A percentile compares a stretch with the other conserved stretches of the same genome.
Evolutionary conservation across 495 filamentous ascomycete genomes (phyloP).

Genomic region (Xylaria flabelliformis): DNA sequence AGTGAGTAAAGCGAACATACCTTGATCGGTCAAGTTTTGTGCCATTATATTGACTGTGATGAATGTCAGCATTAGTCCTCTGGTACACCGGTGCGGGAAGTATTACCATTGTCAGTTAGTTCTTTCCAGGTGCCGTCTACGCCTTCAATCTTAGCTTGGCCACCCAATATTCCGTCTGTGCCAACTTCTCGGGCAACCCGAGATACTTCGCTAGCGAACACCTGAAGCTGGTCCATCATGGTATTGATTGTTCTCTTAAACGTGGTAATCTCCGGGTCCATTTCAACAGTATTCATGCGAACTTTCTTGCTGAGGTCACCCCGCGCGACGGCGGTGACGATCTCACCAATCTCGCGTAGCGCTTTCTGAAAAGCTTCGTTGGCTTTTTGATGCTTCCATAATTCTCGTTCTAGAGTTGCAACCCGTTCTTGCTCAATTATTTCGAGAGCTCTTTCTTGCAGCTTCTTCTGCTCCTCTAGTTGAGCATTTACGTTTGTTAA

Average conservation of each 20-base stretch:
- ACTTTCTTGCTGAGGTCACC: constrained; percentile 99
- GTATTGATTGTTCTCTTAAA: constrained; percentile 98
- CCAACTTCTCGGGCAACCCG: constrained; percentile 96
- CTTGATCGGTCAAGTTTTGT: constrained; percentile 68
- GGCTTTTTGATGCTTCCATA: constrained; percentile 95
- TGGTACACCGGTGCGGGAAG: background rate
- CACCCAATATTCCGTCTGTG: constrained; percentile 95
- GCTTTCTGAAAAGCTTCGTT: constrained; percentile 99
- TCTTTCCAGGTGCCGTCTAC: constrained; percentile 99
- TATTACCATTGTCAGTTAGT: constrained; percentile 87
- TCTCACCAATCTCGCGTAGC: constrained; percentile 93
- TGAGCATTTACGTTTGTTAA: constrained; percentile 72
- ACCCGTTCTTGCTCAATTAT: constrained; percentile 61
- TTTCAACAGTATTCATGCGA: constrained; percentile 91
- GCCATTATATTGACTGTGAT: constrained; percentile 94
- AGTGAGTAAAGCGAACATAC: constrained; percentile 35
- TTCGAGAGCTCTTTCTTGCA: constrained; percentile 66
- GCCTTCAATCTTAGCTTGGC: constrained; percentile 91
- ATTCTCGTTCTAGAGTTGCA: constrained; percentile 78
- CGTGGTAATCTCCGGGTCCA: constrained; percentile 99
- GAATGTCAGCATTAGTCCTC: constrained; percentile 30
- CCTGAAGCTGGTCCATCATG: constrained; percentile 98
- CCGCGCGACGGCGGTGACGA: constrained; percentile 93
- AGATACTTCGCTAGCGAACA: constrained; percentile 97
- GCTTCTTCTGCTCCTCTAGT: constrained; percentile 68